Evolutionary conservation across 1,139 yeast species (phyloP).

Genomic region (Protomyces macrosporus): DNA sequence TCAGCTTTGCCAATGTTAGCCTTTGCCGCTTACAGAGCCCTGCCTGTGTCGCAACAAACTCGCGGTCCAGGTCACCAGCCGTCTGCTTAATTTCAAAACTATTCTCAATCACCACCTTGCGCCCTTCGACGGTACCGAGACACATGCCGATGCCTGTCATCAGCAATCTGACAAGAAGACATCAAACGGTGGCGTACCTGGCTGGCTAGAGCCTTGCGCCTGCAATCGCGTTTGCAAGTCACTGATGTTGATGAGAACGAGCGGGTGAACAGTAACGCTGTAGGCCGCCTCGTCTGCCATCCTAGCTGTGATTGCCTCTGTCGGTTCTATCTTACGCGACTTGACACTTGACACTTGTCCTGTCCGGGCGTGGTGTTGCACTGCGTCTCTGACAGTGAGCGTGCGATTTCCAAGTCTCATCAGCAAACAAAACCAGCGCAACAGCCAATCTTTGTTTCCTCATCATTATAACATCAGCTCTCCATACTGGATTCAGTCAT

Average conservation of each 20-base stretch:
- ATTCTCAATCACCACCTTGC: slow-evolving; percentile 2
- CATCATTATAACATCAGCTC: neutral
- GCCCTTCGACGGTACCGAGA: slow-evolving; percentile 9
- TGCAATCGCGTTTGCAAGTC: neutral
- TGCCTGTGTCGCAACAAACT: slow-evolving; percentile 1
- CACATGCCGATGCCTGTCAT: slow-evolving; percentile 8
- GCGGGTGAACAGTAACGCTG: slow-evolving; percentile 13
- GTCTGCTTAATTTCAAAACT: neutral
- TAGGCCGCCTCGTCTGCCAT: slow-evolving; percentile 4
- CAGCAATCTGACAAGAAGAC: neutral
- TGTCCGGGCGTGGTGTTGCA: neutral
- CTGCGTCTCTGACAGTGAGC: no score
- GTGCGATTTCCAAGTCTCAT: neutral
- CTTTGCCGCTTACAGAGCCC: slow-evolving; percentile 4
- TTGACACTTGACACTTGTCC: no score
- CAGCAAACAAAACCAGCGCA: neutral
- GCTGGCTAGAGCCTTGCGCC: neutral
- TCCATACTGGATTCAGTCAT: neutral
- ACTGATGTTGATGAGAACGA: slow-evolving; percentile 13
- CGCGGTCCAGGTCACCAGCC: neutral
- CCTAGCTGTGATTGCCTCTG: neutral
- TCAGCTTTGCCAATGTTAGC: neutral
- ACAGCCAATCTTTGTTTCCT: neutral
- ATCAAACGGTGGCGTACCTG: neutral
- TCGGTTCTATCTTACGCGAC: no score